Percentiles rank a stretch among this genome's conserved stretches.
Conservation (phyloP, 495 filamentous ascomycete species). For the Aspergillus nidulans region DNA sequence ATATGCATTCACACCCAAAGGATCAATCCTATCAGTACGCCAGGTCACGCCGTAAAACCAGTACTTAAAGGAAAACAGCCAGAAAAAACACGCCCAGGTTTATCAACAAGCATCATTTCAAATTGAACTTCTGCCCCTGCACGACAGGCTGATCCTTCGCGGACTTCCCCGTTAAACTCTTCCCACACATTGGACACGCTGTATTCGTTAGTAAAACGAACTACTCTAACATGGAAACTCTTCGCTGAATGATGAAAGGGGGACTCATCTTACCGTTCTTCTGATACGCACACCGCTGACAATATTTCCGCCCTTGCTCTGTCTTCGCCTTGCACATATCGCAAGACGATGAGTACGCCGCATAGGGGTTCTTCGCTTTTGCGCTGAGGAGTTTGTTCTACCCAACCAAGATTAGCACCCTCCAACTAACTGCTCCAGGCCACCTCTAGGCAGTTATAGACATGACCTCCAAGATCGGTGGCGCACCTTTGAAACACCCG, state of each 20-base stretch:
- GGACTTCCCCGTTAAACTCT: conserved; percentile 46
- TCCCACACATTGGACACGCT: conserved; percentile 68
- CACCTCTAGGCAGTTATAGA: too few relatives aligned
- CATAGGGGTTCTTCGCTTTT: conserved; percentile 65
- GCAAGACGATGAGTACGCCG: conserved; percentile 60
- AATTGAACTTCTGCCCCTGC: conserved; percentile 59
- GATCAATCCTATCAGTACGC: too few relatives aligned
- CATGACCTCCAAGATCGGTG: too few relatives aligned
- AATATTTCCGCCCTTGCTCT: conserved; percentile 57
- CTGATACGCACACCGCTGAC: conserved; percentile 65
- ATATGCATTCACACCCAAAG: too few relatives aligned
- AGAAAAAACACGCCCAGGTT: background rate
- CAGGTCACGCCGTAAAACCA: conserved; percentile 18
- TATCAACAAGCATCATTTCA: conserved; percentile 46
- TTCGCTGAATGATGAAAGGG: too few relatives aligned
- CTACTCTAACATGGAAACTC: too few relatives aligned
- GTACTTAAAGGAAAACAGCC: background rate
- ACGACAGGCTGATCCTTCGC: conserved; percentile 50
- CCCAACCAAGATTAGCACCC: background rate
- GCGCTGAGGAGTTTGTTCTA: conserved; percentile 67
- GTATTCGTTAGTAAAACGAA: conserved; percentile 9
- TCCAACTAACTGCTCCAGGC: too few relatives aligned
- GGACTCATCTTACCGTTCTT: conserved; percentile 47
- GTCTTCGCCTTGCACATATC: conserved; percentile 61
- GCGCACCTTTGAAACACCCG: conserved; percentile 34